phyloP scores from a whole-genome alignment of 1,284 basidiomycete genomes.

The Trichosporon ovoides region DNA sequence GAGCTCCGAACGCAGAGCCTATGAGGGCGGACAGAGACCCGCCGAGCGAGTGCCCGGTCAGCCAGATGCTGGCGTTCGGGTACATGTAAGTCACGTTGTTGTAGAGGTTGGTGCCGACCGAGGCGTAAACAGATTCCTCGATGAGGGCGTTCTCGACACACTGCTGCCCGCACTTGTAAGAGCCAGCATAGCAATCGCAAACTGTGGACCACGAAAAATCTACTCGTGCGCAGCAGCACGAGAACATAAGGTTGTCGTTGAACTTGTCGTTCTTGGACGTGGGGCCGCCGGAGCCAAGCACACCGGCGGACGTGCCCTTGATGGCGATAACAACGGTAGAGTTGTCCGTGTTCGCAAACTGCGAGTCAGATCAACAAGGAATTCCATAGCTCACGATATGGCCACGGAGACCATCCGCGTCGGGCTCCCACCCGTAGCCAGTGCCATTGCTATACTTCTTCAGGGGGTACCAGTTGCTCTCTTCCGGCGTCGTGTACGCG shows the following conservation, averaged over 20 bases:
- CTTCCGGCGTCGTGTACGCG: slow-evolving; percentile 66
- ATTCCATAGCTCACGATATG: slow-evolving; percentile 56
- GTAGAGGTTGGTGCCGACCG: slow-evolving; percentile 75
- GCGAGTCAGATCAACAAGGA: background rate
- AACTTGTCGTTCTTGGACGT: slow-evolving; percentile 86
- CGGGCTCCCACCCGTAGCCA: slow-evolving; percentile 88
- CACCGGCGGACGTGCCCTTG: slow-evolving; percentile 83
- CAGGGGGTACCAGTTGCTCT: slow-evolving; percentile 72
- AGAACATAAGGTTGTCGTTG: slow-evolving; percentile 96
- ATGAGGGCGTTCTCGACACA: slow-evolving; percentile 76
- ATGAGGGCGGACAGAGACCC: slow-evolving; percentile 81
- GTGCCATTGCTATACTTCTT: slow-evolving; percentile 61
- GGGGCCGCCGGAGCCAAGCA: slow-evolving; percentile 74
- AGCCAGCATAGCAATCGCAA: slow-evolving; percentile 81
- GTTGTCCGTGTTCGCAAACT: slow-evolving; percentile 76
- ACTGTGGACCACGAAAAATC: slow-evolving; percentile 94
- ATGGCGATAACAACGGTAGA: slow-evolving; percentile 81
- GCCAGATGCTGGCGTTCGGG: slow-evolving; percentile 87
- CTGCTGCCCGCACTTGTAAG: slow-evolving; percentile 73
- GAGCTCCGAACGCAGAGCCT: slow-evolving; percentile 85
- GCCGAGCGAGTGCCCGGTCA: slow-evolving; percentile 85
- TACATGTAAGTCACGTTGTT: slow-evolving; percentile 92
- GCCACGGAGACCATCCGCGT: slow-evolving; percentile 80
- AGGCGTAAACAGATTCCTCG: slow-evolving; percentile 74
- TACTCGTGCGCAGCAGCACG: slow-evolving; percentile 92